Evolutionary conservation across 2,329 filamentous ascomycete species (phyloP), one percentile per base, ranked within the genome.

Genomic region (Talaromyces sp.): DNA sequence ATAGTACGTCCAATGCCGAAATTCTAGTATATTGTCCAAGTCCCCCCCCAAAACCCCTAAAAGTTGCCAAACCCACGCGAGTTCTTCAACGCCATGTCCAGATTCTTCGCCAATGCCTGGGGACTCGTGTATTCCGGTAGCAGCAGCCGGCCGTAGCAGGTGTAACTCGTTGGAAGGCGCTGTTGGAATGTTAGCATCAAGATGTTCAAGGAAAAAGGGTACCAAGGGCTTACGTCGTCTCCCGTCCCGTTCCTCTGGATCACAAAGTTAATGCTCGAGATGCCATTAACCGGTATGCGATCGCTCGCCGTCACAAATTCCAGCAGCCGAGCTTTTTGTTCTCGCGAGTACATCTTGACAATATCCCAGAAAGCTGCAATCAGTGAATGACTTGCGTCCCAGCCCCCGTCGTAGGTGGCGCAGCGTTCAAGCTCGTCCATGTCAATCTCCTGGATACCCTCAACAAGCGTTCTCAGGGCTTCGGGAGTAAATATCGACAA

Each of bases 251-350:
- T 92, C 69, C 85, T 87, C 75, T 93, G 89, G 51, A 99, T 83
- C 15, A 91, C 85, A 74, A 98, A 98, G 69, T 90, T 87, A 54
- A 98, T 79, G 68, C 90, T 92, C 65, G 85, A 84, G 70, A 93
- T 86, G 2, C 95, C 95, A 22, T 91, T 92, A 0, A 96, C 90
- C 0, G 95, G 95, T 1, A 98, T 85, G 2, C 95, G 85, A 71
- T 97, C 93, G 68, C 88, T 93, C 0, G 93, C 93, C 15, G 95
- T 99, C 32, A 99, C 93, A 70, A 99, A 99, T 73, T 97, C 92
- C 33, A 99, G 81, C 36, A 99, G 78, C 68, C 85, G 86, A 58
- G 87, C 84, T 75, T 89, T 89, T 81, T 93, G 89, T 52, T 84
- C 81, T 17, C 88, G 82, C 10, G 76, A 67, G 59, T 77, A 80